Base-by-base conservation (phyloP, 176 grass and related monocot genomes). In the Musa troglodytarum region DNA sequence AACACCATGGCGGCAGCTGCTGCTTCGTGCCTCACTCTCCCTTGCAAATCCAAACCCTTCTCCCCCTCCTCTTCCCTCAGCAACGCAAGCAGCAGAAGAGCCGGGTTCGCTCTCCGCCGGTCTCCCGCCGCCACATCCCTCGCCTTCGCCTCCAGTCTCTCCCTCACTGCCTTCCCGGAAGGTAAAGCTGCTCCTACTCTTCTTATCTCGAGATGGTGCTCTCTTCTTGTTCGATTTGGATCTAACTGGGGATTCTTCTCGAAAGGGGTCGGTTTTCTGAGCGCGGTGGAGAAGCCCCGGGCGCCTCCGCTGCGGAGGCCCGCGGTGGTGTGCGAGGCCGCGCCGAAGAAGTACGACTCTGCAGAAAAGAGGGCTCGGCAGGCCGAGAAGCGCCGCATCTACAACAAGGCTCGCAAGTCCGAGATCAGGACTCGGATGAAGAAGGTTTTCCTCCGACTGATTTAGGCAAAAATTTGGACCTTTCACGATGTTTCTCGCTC, bases 381-480 rank as follows among this genome's bases (percentile, higher is more conserved):
- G 82, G 80, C 80, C 24, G 89, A 92, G 10, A 80, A n/a, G 19
- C 82, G 78, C 52, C 77, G 85, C 74, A 85, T 88, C 71, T 86
- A 83, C 80, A 83, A 88, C 81, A 86, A 88, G 62, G 83, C 89
- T 29, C 85, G 80, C 74, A 92, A 92, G 80, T 86, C 89, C n/a
- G 89, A 92, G 83, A 91, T 92, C 74, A 83, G 72, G 80, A 92
- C 89, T 65, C 67, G 89, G 83, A 92, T 92, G 85, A 92, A 85
- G 66, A 92, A 88, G 85, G 89, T 92, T 74, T 19, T 10, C 52
- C 56, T 58, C 73, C 63, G 15, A 22, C 52, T 34, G 9, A 20
- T 2, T 19, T 74, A 54, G 13, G 66, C 71, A 19, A 25, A 34
- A 49, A 52, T 71, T 77, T 63, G 53, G n/a, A 50, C 50, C 13